Percentiles rank a stretch among this genome's conserved stretches.
phyloP scores from a whole-genome alignment of 177 flowering plant genomes.

The Telopea speciosissima region DNA sequence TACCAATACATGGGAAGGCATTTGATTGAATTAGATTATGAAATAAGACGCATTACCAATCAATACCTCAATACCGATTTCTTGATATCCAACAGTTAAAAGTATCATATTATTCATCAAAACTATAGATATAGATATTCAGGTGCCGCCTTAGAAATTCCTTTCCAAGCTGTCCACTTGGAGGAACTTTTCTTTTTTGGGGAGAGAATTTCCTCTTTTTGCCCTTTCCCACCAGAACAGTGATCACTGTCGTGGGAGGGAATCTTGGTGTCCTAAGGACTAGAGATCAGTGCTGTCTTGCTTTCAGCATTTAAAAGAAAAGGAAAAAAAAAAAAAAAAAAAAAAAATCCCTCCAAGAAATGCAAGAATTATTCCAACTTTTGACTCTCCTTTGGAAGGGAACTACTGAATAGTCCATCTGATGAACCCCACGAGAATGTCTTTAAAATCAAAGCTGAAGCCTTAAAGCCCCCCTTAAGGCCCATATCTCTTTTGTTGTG shows the following conservation, averaged over 20 bases:
- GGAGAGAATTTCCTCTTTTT: not conserved
- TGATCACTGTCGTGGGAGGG: not conserved
- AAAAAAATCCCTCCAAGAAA: constrained; percentile 4
- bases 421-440: constrained; percentile 14
- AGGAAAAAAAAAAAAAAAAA: constrained; percentile 7
- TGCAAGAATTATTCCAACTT: constrained; percentile 21
- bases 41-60: too few species aligned
- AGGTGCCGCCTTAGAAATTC: too few species aligned
- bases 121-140: too few species aligned
- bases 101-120: too few species aligned
- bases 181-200: too few species aligned
- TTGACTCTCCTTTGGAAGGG: constrained; percentile 14
- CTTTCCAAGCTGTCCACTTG: too few species aligned
- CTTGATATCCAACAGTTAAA: too few species aligned
- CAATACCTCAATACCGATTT: too few species aligned
- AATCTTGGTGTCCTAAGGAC: constrained; percentile 2
- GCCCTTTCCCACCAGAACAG: not conserved
- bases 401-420: constrained; percentile 10
- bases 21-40: too few species aligned
- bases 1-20: too few species aligned
- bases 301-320: constrained; percentile 12
- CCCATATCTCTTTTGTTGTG: constrained; percentile 13
- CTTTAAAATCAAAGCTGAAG: constrained; percentile 10
- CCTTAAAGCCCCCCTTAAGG: constrained; percentile 10
- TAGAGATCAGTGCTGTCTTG: constrained; percentile 15